These are phyloP conservation scores for Gnomoniopsis smithogilvyi DNA, from an alignment of 2,329 filamentous ascomycete species.

Conservation along the genomic window DNA sequence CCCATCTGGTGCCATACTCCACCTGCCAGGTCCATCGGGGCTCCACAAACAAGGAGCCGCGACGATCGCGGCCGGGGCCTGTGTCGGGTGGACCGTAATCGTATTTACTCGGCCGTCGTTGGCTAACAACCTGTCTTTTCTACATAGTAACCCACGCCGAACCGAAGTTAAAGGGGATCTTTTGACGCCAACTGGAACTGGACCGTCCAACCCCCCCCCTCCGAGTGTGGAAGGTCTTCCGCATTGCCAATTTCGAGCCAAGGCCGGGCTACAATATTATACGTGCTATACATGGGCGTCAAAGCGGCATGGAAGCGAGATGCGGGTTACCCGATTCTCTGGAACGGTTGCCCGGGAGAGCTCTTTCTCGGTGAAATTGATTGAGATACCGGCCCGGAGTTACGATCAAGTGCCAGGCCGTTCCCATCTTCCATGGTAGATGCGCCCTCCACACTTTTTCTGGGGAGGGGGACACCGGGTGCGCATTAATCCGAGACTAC, in stretches of 20 bases:
- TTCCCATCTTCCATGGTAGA: not conserved
- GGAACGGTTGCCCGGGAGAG: not conserved
- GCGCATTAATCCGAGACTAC: no score
- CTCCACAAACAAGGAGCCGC: not conserved
- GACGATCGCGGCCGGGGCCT: not conserved
- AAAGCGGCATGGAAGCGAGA: not conserved
- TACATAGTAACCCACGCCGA: not conserved
- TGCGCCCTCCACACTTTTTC: no score
- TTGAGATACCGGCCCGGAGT: not conserved
- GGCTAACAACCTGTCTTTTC: not conserved
- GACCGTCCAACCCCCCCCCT: not conserved
- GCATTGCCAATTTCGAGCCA: not conserved
- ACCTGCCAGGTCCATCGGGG: not conserved
- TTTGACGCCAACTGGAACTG: not conserved
- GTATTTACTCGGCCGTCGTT: not conserved
- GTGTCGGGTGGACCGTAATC: not conserved
- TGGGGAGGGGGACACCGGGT: no score
- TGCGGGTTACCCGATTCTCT: not conserved
- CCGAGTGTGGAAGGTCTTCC: not conserved
- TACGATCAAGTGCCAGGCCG: not conserved
- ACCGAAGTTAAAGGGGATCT: not conserved
- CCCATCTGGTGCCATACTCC: not conserved
- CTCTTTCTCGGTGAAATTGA: not conserved
- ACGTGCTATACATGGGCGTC: not conserved
- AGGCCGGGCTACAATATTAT: not conserved